Base-by-base conservation (phyloP, 352 stramenopile genomes). In the Phytopythium sindhum region DNA sequence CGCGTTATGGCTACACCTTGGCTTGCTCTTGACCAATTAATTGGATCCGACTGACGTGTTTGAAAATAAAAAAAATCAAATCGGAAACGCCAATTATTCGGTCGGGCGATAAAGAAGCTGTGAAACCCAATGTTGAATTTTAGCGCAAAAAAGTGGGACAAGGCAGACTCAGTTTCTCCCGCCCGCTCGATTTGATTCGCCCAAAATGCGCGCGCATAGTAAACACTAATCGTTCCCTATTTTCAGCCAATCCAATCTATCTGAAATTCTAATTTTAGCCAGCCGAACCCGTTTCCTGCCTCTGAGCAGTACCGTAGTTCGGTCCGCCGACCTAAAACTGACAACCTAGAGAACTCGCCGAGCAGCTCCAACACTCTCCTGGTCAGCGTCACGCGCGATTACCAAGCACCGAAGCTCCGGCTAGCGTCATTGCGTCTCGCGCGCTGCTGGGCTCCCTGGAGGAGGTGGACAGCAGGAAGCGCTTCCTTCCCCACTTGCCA, bases 101-200 rank as follows among this genome's bases (percentile, higher is more conserved):
- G 33, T 39, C 7, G 33, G 33, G 10, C 10, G 33, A 15, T 39
- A 39, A 39, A 39, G 33, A 15, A 39, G 33, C 33, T 11, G 33
- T 53, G 47, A 54, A 54, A 54, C 47, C 47, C 26, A 39, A 55
- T 35, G 26, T 60, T 47, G 35, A 50, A 50, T 50, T 24, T 60
- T n/a, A 31, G 14, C n/a, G 45, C 24, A 24, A 24, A 50, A 26
- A 17, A 39, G n/a, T 51, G 44, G 44, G 44, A 51, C n/a, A 6
- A 24, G 10, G 42, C 9, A 19, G 15, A 11, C 15, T 48, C 17
- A 48, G 8, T 19, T 12, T 26, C 42, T 48, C 42, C 42, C 21
- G 19, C 21, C 21, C 2, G 11, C 17, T 4, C 44, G 8, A 4
- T 54, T 8, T 54, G 48, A 54, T 54, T 54, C 48, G 48, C 7